Evolutionary conservation across 257 asterid species (phyloP).

Genomic region (Cinchona pubescens): DNA sequence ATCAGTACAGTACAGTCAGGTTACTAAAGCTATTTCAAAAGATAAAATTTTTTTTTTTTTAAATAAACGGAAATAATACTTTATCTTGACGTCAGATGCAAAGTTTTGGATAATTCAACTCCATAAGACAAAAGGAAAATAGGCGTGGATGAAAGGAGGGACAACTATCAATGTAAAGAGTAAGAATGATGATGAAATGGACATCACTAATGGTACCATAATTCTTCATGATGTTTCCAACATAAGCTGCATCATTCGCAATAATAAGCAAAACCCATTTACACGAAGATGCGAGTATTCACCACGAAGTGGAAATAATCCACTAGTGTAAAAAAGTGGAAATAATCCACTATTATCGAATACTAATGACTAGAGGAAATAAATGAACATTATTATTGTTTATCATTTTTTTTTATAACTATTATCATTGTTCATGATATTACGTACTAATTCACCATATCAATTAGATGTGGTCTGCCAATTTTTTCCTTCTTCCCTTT

Average conservation of each 20-base stretch:
- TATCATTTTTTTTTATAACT: neutral
- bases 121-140: neutral
- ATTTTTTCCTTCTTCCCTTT: too few relatives aligned
- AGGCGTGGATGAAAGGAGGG: neutral
- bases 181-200: neutral
- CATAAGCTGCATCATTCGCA: neutral
- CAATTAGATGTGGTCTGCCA: too few relatives aligned
- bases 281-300: neutral
- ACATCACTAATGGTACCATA: neutral
- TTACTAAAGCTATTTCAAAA: neutral
- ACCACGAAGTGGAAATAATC: neutral
- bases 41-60: neutral
- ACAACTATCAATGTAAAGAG: neutral
- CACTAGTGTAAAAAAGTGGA: neutral
- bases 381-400: neutral
- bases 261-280: neutral
- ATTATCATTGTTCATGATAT: too few relatives aligned
- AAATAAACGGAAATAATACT: neutral
- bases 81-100: neutral
- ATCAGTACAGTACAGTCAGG: neutral
- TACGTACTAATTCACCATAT: too few relatives aligned
- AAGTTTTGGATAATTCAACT: neutral
- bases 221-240: slow-evolving; percentile 7
- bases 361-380: neutral
- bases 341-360: neutral